These are phyloP conservation scores for Exophiala phaeomuriformis DNA, from an alignment of 2,329 filamentous ascomycete genomes.

Conservation along the genomic window DNA sequence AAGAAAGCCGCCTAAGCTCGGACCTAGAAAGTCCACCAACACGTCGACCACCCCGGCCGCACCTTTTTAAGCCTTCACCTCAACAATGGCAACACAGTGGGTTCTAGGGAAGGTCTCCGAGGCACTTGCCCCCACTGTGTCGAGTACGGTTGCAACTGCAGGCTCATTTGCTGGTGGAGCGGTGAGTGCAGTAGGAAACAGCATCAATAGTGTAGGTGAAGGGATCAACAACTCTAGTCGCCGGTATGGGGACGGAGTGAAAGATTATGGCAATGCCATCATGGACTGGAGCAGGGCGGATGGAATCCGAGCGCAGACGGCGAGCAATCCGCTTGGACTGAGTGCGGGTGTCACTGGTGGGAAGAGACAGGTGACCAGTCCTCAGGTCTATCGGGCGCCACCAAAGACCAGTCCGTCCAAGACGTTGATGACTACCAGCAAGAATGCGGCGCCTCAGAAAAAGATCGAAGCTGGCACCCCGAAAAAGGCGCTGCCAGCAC, in stretches of 20 bases:
- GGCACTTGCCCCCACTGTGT: conserved; percentile 24
- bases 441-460: conserved; percentile 19
- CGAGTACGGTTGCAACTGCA: conserved; percentile 21
- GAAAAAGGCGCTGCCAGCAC: conserved; percentile 20
- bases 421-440: conserved; percentile 22
- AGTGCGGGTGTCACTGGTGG: conserved; percentile 19
- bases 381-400: conserved; percentile 19
- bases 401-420: conserved; percentile 27
- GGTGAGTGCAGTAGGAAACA: conserved; percentile 24
- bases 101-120: conserved; percentile 25
- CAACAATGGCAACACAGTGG: conserved; percentile 28
- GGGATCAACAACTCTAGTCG: conserved; percentile 21
- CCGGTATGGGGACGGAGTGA: conserved; percentile 24
- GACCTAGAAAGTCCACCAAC: conserved; percentile 20
- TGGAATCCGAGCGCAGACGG: conserved; percentile 24
- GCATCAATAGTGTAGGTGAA: conserved; percentile 28
- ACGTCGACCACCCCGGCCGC: background rate
- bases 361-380: conserved; percentile 22
- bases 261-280: conserved; percentile 29
- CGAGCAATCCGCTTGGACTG: conserved; percentile 28
- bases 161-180: conserved; percentile 25
- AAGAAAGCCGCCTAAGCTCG: conserved; percentile 26
- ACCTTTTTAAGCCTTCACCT: background rate
- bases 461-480: conserved; percentile 17
- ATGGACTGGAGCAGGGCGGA: conserved; percentile 29